These are phyloP conservation scores for Colletotrichum kahawae DNA, from an alignment of 2,329 filamentous ascomycete genomes.

Conservation along the genomic window DNA sequence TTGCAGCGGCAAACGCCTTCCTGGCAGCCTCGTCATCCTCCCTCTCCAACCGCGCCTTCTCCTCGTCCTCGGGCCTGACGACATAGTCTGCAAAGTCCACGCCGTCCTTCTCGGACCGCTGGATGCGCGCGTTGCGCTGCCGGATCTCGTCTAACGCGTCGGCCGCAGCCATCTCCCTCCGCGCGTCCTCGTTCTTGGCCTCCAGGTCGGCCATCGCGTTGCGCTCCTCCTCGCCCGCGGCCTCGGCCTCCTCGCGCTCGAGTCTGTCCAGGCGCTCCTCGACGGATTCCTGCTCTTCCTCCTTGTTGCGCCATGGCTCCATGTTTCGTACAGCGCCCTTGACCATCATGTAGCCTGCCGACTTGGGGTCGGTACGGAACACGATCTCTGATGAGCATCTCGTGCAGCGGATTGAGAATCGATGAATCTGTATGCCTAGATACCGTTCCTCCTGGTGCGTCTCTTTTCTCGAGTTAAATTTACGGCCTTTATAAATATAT, in stretches of 20 bases:
- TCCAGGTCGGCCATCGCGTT: constrained; percentile 97
- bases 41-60: constrained; percentile 69
- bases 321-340: constrained; percentile 90
- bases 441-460: constrained; percentile 89
- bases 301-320: constrained; percentile 79
- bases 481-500: constrained; percentile 90
- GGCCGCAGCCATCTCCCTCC: constrained; percentile 94
- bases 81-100: constrained; percentile 63
- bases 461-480: constrained; percentile 95
- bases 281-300: constrained; percentile 76
- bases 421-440: constrained; percentile 83
- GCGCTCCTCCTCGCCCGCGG: constrained; percentile 69
- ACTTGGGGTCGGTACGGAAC: constrained; percentile 93
- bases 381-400: constrained; percentile 77
- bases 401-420: constrained; percentile 83
- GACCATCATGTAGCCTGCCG: constrained; percentile 86
- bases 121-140: constrained; percentile 86
- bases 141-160: constrained; percentile 96
- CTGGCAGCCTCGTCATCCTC: constrained; percentile 86
- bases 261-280: constrained; percentile 86
- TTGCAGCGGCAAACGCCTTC: constrained; percentile 74
- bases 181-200: constrained; percentile 90
- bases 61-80: constrained; percentile 60
- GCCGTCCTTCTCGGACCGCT: constrained; percentile 74
- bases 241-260: constrained; percentile 74